Evolutionary conservation across 148 eudicot species (phyloP).

Genomic region (Vaccinium myrtillus): DNA sequence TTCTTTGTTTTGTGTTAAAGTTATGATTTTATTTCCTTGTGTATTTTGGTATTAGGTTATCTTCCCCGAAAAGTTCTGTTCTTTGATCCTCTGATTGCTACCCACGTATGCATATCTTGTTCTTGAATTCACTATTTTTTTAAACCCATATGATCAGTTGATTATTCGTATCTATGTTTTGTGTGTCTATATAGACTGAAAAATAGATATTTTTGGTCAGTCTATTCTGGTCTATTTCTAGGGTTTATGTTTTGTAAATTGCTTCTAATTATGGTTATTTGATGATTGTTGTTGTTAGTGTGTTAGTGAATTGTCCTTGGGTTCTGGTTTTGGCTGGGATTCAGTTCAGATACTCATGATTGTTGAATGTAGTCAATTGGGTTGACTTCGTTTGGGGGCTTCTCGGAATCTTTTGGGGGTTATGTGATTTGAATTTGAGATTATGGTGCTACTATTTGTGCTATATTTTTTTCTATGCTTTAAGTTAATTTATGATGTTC

Average conservation of each 20-base stretch:
- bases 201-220: background rate
- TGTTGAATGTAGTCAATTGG: background rate
- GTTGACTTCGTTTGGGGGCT: constrained; percentile 10
- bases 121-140: background rate
- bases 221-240: background rate
- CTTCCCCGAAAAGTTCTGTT: background rate
- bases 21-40: background rate
- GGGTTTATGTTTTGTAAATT: constrained; percentile 6
- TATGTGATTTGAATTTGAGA: background rate
- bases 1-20: background rate
- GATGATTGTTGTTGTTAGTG: background rate
- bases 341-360: background rate
- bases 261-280: background rate
- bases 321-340: background rate
- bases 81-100: background rate
- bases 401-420: background rate
- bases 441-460: background rate
- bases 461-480: background rate
- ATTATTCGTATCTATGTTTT: background rate
- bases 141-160: background rate
- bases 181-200: constrained; percentile 5
- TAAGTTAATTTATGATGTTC: background rate
- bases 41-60: background rate
- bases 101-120: background rate
- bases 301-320: background rate